Conservation (phyloP, 495 filamentous ascomycete species). For the Barbatosphaeria neglecta region DNA sequence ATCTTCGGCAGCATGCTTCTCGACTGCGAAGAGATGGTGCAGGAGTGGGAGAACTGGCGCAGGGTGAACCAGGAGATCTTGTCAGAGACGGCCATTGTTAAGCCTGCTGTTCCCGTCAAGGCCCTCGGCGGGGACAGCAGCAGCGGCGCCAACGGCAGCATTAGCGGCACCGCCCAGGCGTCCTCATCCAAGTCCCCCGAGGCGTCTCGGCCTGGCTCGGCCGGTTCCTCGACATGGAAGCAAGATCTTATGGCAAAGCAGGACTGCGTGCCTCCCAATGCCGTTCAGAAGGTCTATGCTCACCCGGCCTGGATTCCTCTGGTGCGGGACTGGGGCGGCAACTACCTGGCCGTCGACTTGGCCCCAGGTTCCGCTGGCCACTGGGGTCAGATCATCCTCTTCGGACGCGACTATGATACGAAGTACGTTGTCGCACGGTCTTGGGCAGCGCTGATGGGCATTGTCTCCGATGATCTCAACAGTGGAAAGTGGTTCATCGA, state of each 20-base stretch:
- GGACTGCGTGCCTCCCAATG: conserved; percentile 73
- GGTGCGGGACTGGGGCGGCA: conserved; percentile 95
- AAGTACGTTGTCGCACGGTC: conserved; percentile 94
- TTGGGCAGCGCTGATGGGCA: conserved; percentile 79
- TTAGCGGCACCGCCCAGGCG: conserved; percentile 10
- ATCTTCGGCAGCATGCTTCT: conserved; percentile 91
- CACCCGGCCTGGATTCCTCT: conserved; percentile 95
- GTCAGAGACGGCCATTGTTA: conserved; percentile 38
- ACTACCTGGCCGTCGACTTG: conserved; percentile 88
- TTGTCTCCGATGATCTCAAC: conserved; percentile 78
- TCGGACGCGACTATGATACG: conserved; percentile 94
- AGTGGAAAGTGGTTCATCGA: conserved; percentile 81
- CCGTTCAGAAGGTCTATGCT: conserved; percentile 86
- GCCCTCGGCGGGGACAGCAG: conserved; percentile 48
- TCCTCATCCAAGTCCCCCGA: conserved; percentile 34
- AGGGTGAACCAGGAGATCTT: conserved; percentile 85
- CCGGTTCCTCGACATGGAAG: conserved; percentile 61
- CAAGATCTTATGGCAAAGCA: conserved; percentile 77
- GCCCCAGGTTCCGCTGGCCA: conserved; percentile 80
- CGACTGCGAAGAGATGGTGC: conserved; percentile 95
- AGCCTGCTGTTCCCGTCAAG: conserved; percentile 51
- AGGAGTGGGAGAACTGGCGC: conserved; percentile 96
- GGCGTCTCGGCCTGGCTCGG: conserved; percentile 27
- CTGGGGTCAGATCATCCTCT: conserved; percentile 96
- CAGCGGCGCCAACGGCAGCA: conserved; percentile 13